Evolutionary conservation across 2,329 filamentous ascomycete genomes (phyloP), one percentile per base, ranked within the genome.

Genomic region (Elsinoe necatrix): DNA sequence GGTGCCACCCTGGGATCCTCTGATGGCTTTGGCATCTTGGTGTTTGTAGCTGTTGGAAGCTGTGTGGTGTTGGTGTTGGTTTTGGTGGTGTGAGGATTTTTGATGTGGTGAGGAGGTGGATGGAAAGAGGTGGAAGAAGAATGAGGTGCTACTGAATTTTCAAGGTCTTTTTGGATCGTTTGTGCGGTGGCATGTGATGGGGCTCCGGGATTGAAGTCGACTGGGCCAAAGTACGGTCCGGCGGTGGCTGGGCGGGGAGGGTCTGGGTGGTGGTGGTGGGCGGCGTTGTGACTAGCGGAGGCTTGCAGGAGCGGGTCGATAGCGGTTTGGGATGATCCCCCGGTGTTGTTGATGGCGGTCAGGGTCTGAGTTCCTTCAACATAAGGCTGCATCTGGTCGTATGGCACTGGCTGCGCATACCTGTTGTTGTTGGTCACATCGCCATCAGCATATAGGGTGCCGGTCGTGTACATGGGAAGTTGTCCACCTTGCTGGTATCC

Each of bases 41-140:
- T 23, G 14, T 9, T 39, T 3, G 16, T 37, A 5, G 23, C 34
- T 25, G 5, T 11, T 39, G 29, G 27, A 4, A 37, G 18, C 1
- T 52, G 29, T 20, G 48, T 48, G 43, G 23, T 35, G 18, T 52
- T 52, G 48, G 25, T 35, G 47, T 29, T 48, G 43, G 23, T 35
- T 8, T 52, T 52, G 48, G 9, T 29, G 18, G 31, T n/a, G 29
- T 35, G 43, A 14, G 25, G 8, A 31, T 20, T 9, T 11, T 48
- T 31, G 25, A 8, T 50, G 16, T 34, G 23, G 29, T 37, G 48
- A 4, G 14, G 48, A 45, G 21, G 18, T 9, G 48, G 29, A 52
- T 29, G 20, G 18, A 25, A 29, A 20, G 48, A 35, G 18, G 48
- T 37, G 8, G 20, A 34, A 37, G 29, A 52, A 52, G 25, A 16